Base-by-base conservation (phyloP, 192 early-diverging fungal genomes). In the Chytriomyces sp. region DNA sequence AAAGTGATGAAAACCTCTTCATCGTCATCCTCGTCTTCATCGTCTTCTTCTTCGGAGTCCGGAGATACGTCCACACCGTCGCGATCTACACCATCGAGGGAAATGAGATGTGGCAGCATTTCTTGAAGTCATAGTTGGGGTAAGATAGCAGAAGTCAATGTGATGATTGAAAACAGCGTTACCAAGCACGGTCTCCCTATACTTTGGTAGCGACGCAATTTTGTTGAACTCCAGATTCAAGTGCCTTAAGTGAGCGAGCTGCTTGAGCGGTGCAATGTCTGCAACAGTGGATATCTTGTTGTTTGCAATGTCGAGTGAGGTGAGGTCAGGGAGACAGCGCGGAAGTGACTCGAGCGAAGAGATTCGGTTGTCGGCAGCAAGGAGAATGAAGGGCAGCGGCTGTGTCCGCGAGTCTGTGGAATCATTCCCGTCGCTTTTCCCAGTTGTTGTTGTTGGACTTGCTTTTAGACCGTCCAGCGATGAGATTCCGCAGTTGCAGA, bases 291-390 rank as follows among this genome's bases (percentile, higher is more conserved):
- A 13, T 11, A 67, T 13, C 16, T 24, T 43, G 45, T 67, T 67
- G 66, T 67, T 67, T 67, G 66, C 66, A 45, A 67, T 28, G 66
- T 67, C 66, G 66, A 67, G 66, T 0, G 10, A n/a, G 16, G 45
- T 24, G 44, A 67, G 66, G 9, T 2, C 16, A 2, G 66, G 66
- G 43, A 67, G 66, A 13, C 10, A 11, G 28, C 10, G 16, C 3
- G n/a, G n/a, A 24, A 67, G 28, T 3, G 45, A 67, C 44, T 13
- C 44, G 9, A 67, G 28, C n/a, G 66, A 28, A n/a, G 66, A 16
- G 66, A 67, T 46, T 28, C 66, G 66, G 66, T 67, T 67, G 66
- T 67, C 66, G 28, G 66, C 66, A 5, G 45, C 66, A 45, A 67
- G 45, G 43, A 67, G 66, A 13, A 35, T 35, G 35, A 35, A 18